A percentile compares a stretch with the other conserved stretches of the same genome.
These are phyloP conservation scores for Vicia faba DNA, from an alignment of 306 rosid genomes.

Conservation along the genomic window DNA sequence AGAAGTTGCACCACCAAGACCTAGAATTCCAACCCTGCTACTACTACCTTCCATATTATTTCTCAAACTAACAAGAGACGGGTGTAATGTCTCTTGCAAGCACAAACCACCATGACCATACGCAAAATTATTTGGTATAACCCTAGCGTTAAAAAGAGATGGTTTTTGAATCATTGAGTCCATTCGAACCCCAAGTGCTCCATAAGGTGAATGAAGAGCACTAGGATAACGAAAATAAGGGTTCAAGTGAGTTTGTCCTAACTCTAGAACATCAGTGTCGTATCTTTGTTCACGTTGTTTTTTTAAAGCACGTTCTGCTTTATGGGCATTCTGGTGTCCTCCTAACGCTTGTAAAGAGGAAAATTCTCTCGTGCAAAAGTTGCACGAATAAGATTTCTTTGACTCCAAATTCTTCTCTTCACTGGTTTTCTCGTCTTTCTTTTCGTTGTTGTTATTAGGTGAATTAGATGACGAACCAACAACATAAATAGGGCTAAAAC, in stretches of 20 bases:
- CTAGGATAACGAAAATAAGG: constrained; percentile 47
- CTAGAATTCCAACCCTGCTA: not conserved
- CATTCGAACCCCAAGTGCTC: constrained; percentile 52
- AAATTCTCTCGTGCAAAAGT: constrained; percentile 64
- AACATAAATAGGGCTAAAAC: constrained; percentile 28
- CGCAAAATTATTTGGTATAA: constrained; percentile 3
- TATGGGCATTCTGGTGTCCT: constrained; percentile 86
- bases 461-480: constrained; percentile 28
- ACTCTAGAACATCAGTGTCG: not conserved
- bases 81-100: not conserved
- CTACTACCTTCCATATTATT: constrained; percentile 19
- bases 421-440: not conserved
- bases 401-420: constrained; percentile 9
- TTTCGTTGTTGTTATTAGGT: not conserved
- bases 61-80: not conserved
- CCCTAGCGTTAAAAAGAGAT: constrained; percentile 18
- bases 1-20: not conserved
- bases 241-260: constrained; percentile 18
- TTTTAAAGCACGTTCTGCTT: constrained; percentile 61
- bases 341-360: constrained; percentile 77
- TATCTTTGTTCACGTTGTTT: constrained; percentile 61
- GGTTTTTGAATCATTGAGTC: constrained; percentile 73
- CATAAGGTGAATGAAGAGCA: constrained; percentile 1
- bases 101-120: constrained; percentile 12
- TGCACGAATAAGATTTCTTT: constrained; percentile 56